Evolutionary conservation across 2,329 filamentous ascomycete genomes (phyloP).

Genomic region (Escovopsis sp.): DNA sequence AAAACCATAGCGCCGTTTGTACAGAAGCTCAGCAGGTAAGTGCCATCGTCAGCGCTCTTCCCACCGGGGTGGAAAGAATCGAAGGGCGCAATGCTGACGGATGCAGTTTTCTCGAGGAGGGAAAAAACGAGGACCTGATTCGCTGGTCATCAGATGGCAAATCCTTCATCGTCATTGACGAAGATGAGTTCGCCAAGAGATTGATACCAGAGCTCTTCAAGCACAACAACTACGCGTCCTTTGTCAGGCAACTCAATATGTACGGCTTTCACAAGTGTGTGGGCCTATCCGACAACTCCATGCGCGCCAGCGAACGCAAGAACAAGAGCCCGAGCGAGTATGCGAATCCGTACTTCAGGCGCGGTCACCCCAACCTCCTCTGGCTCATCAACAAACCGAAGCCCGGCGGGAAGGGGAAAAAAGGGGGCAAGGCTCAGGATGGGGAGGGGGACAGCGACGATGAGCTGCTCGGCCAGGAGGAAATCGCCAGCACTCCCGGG

Average conservation of each 20-base stretch:
- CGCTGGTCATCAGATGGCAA: constrained; percentile 94
- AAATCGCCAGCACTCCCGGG: constrained; percentile 14
- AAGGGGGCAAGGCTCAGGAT: constrained; percentile 44
- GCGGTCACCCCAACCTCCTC: constrained; percentile 77
- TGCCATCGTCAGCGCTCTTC: constrained; percentile 2
- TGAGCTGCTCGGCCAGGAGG: constrained; percentile 26
- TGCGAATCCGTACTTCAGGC: constrained; percentile 89
- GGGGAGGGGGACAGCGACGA: constrained; percentile 56
- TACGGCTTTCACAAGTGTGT: constrained; percentile 97
- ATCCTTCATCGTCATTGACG: constrained; percentile 90
- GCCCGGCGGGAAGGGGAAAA: constrained; percentile 47
- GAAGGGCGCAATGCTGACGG: constrained; percentile 9
- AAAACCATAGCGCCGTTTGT: constrained; percentile 97
- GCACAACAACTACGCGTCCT: constrained; percentile 96
- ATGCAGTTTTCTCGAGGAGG: constrained; percentile 78
- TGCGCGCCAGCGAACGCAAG: constrained; percentile 92
- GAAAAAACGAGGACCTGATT: constrained; percentile 86
- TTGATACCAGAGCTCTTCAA: constrained; percentile 97
- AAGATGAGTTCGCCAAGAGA: constrained; percentile 95
- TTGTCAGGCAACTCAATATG: constrained; percentile 90
- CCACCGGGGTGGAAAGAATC: no score
- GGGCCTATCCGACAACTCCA: constrained; percentile 86
- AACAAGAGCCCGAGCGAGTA: constrained; percentile 98
- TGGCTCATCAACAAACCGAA: constrained; percentile 97
- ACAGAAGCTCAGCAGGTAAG: constrained; percentile 91